phyloP scores from a whole-genome alignment of 495 filamentous ascomycete genomes.

The Penicillium flavigenum region DNA sequence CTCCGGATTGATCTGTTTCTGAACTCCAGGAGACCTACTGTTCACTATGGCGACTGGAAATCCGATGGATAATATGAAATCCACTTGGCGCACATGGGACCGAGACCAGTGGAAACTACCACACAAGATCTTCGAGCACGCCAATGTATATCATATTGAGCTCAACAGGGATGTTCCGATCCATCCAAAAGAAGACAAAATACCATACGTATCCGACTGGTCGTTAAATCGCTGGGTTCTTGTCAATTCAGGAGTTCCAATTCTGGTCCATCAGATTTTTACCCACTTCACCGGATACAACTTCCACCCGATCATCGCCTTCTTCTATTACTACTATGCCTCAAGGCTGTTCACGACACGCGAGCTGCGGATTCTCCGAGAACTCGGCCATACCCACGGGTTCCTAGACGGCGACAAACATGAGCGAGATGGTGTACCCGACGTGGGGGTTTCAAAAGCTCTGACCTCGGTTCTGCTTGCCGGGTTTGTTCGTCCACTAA shows the following conservation, averaged over 20 bases:
- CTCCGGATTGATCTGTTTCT: background rate
- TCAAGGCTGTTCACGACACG: conserved; percentile 30
- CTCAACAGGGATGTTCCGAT: conserved; percentile 32
- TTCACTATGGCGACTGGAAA: conserved; percentile 24
- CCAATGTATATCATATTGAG: conserved; percentile 27
- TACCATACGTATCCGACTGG: conserved; percentile 32
- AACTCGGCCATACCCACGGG: conserved; percentile 30
- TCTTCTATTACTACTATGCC: conserved; percentile 39
- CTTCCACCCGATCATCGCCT: conserved; percentile 32
- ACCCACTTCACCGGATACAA: conserved; percentile 27
- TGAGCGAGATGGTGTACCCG: conserved; percentile 33
- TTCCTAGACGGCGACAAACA: conserved; percentile 37
- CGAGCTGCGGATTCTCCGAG: conserved; percentile 38
- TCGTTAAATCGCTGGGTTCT: conserved; percentile 35
- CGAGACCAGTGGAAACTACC: conserved; percentile 26
- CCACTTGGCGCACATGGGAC: conserved; percentile 33
- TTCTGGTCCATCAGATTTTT: conserved; percentile 33
- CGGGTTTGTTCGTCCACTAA: conserved; percentile 12
- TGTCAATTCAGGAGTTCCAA: conserved; percentile 26
- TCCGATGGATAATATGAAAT: conserved; percentile 41
- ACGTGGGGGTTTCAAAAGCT: conserved; percentile 30
- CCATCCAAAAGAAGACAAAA: conserved; percentile 34
- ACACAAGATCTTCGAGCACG: conserved; percentile 32
- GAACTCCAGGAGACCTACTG: background rate
- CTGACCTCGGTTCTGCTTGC: conserved; percentile 28